phyloP scores from a whole-genome alignment of 2,329 filamentous ascomycete genomes.

The Ascosphaera aggregata region DNA sequence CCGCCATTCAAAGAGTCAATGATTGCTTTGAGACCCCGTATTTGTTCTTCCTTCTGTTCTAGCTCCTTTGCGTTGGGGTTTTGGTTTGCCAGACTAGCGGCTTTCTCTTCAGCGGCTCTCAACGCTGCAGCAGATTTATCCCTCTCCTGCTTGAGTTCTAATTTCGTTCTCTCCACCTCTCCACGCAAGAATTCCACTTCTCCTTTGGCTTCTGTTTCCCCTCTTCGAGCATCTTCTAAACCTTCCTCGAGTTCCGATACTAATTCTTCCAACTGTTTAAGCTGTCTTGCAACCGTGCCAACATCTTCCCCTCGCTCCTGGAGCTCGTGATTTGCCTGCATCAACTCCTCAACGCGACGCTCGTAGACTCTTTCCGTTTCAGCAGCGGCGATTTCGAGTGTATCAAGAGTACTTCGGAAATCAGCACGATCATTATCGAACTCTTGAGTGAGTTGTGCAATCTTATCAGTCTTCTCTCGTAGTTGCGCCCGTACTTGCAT shows the following conservation, averaged over 20 bases:
- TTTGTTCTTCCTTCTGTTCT: constrained; percentile 91
- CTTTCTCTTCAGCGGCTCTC: constrained; percentile 27
- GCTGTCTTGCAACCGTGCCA: constrained; percentile 67
- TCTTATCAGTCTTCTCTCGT: constrained; percentile 92
- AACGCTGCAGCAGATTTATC: constrained; percentile 50
- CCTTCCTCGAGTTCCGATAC: constrained; percentile 95
- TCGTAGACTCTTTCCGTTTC: constrained; percentile 94
- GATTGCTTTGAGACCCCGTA: constrained; percentile 87
- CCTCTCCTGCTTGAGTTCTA: constrained; percentile 68
- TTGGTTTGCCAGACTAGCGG: constrained; percentile 12
- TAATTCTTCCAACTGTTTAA: constrained; percentile 88
- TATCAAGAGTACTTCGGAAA: constrained; percentile 92
- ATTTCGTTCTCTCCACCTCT: constrained; percentile 75
- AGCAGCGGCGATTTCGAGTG: constrained; percentile 78
- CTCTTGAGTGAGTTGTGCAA: constrained; percentile 73
- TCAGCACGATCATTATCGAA: constrained; percentile 90
- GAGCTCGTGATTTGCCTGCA: constrained; percentile 61
- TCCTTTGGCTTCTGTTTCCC: constrained; percentile 83
- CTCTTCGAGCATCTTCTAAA: constrained; percentile 76
- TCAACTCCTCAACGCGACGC: constrained; percentile 30
- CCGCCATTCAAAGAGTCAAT: constrained; percentile 80
- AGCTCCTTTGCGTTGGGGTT: constrained; percentile 42
- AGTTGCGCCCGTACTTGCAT: constrained; percentile 58
- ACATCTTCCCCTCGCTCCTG: constrained; percentile 73
- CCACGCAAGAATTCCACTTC: constrained; percentile 91